Evolutionary conservation across 163 green algal species (phyloP), one percentile per base, ranked within the genome.

Genomic region (Scenedesmus sp.): DNA sequence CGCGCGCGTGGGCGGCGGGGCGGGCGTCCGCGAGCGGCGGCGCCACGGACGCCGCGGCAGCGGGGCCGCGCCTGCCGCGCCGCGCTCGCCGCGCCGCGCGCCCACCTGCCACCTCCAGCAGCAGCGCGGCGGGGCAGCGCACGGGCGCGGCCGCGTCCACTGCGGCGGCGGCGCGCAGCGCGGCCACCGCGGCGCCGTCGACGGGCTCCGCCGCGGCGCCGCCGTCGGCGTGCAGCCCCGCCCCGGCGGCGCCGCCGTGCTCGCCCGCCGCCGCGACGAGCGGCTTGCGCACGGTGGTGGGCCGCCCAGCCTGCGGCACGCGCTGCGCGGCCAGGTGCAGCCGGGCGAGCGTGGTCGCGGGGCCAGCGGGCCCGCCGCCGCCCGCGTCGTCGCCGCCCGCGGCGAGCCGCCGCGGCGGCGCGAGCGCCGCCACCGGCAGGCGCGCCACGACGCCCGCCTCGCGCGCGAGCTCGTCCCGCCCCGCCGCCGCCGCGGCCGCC

Each of bases 301-400:
- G 54, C 39, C 54, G 36, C 13, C 69, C 69, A 5, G 57, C 33
- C 24, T 67, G 53, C 2, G 36, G 57, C 26, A 77, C 24, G 29
- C 26, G 69, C 54, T 77, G 69, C 29, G 54, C 54, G 15, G 69
- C 69, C 5, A 53, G n/a, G n/a, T 77, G 36, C 69, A 77, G 69
- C 22, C 69, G 69, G 3, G 17, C 56, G 2, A 77, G 18, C 13
- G 54, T 77, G 42, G 50, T 13, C 2, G 18, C 6, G 0, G 39
- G 63, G n/a, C 11, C 22, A n/a, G 34, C 63, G 26, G 60, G 11
- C 24, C 26, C 22, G 7, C 29, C 20, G 14, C 15, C 3, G n/a
- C 22, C 58, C 45, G 29, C 1, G 28, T 1, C 31, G n/a, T n/a
- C n/a, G n/a, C 39, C 39, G 28, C 13, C 18, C 31, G 36, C 39